Conservation (phyloP, 371 early-diverging fungal genomes). For the Rhizomucor pusillus region DNA sequence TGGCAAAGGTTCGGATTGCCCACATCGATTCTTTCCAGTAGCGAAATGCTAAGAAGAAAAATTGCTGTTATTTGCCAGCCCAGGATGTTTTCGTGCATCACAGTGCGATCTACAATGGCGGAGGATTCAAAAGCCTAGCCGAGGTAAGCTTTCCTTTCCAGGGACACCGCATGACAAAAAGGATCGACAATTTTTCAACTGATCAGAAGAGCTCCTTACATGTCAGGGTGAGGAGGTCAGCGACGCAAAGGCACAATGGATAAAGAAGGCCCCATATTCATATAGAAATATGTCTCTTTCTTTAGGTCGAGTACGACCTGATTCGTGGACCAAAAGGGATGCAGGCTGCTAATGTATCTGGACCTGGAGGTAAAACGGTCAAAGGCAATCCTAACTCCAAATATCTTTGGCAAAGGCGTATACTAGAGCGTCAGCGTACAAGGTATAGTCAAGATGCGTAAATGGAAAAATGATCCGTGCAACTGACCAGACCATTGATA, state of each 20-base stretch:
- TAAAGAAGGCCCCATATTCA: background rate
- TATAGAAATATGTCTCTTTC: background rate
- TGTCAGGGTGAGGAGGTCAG: conserved; percentile 48
- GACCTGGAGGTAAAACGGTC: conserved; percentile 71
- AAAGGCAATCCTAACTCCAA: conserved; percentile 61
- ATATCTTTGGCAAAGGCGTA: background rate
- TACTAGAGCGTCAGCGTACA: no score
- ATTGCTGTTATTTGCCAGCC: background rate
- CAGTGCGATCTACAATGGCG: conserved; percentile 77
- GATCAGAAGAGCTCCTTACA: background rate
- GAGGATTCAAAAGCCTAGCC: conserved; percentile 85
- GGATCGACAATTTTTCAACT: conserved; percentile 1
- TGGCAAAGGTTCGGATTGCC: no score
- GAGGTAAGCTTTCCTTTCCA: conserved; percentile 71
- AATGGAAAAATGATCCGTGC: no score
- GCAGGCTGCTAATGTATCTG: conserved; percentile 82
- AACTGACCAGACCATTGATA: no score
- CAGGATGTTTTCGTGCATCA: conserved; percentile 84
- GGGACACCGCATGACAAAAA: background rate
- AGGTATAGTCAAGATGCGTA: no score
- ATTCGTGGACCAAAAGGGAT: conserved; percentile 80
- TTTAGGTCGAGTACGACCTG: conserved; percentile 78
- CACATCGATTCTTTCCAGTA: no score
- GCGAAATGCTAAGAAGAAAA: background rate
- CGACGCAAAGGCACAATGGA: no score